Conservation (phyloP, 2,329 filamentous ascomycete species). For the Trichoderma afroharzianum region DNA sequence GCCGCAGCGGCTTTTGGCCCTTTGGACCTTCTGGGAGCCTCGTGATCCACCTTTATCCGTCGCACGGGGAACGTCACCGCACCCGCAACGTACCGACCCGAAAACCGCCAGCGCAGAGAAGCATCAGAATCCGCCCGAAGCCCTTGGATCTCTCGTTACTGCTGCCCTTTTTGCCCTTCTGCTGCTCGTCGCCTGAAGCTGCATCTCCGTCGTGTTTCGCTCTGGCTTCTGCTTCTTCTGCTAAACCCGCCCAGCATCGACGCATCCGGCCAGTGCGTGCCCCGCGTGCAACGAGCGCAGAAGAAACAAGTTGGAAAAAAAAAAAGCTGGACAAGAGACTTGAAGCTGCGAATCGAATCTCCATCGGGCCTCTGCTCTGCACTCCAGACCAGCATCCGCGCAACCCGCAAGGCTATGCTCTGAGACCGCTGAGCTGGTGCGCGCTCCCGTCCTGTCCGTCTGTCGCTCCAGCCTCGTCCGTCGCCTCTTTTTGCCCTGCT, state of each 20-base stretch:
- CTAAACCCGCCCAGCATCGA: neutral
- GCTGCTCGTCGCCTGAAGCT: neutral
- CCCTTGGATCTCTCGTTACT: neutral
- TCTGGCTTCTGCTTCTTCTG: neutral
- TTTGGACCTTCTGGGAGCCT: neutral
- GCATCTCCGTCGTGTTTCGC: neutral
- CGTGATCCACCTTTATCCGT: conserved; percentile 20
- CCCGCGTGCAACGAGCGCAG: neutral
- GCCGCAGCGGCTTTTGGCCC: neutral
- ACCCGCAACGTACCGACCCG: conserved; percentile 17
- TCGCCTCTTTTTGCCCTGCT: neutral
- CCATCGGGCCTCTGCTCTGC: neutral
- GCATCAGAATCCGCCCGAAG: neutral
- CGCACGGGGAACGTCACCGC: conserved; percentile 10
- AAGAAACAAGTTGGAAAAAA: neutral
- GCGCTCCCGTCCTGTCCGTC: conserved; percentile 9
- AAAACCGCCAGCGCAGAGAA: conserved; percentile 7
- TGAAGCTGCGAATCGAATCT: neutral
- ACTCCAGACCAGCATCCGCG: neutral
- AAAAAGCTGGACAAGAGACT: neutral
- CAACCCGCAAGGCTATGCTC: conserved; percentile 19
- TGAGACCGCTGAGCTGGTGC: conserved; percentile 18
- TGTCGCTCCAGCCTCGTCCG: neutral
- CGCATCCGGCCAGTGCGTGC: neutral
- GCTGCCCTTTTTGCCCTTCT: neutral